phyloP scores from a whole-genome alignment of 805 yeast species.

The Scheffersomyces coipomensis region DNA sequence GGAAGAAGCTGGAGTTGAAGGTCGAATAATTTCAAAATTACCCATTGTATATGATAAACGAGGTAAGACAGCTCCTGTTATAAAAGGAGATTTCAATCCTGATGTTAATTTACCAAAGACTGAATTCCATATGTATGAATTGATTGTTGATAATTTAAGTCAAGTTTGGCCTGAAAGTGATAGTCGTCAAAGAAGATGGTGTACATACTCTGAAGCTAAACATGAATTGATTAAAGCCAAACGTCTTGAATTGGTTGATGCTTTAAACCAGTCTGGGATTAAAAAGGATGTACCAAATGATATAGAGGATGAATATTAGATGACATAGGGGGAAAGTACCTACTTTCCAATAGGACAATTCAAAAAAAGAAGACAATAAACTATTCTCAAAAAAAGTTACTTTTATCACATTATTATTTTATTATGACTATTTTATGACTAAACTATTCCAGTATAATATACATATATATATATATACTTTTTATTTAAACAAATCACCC shows the following conservation, averaged over 20 bases:
- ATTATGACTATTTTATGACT: too few relatives aligned
- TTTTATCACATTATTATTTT: too few relatives aligned
- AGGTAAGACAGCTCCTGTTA: constrained; percentile 37
- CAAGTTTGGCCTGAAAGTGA: constrained; percentile 74
- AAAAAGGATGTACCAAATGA: constrained; percentile 27
- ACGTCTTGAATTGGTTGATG: constrained; percentile 66
- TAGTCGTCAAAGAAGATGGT: constrained; percentile 72
- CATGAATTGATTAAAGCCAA: constrained; percentile 54
- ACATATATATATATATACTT: background rate
- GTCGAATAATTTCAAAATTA: constrained; percentile 52
- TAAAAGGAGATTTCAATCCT: constrained; percentile 32
- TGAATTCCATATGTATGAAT: constrained; percentile 87
- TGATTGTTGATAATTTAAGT: constrained; percentile 56
- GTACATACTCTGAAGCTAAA: constrained; percentile 63
- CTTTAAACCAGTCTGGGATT: constrained; percentile 57
- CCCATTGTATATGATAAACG: constrained; percentile 65
- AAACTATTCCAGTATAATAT: too few relatives aligned
- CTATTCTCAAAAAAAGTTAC: too few relatives aligned
- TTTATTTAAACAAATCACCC: constrained; percentile 46
- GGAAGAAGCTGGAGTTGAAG: constrained; percentile 96
- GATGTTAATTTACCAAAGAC: constrained; percentile 58
- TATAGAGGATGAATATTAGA: constrained; percentile 9
- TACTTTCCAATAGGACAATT: too few relatives aligned
- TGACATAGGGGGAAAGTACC: too few relatives aligned
- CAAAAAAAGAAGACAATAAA: too few relatives aligned